phyloP scores from a whole-genome alignment of 805 yeast genomes.

The Cyberlindnera misumaiensis region DNA sequence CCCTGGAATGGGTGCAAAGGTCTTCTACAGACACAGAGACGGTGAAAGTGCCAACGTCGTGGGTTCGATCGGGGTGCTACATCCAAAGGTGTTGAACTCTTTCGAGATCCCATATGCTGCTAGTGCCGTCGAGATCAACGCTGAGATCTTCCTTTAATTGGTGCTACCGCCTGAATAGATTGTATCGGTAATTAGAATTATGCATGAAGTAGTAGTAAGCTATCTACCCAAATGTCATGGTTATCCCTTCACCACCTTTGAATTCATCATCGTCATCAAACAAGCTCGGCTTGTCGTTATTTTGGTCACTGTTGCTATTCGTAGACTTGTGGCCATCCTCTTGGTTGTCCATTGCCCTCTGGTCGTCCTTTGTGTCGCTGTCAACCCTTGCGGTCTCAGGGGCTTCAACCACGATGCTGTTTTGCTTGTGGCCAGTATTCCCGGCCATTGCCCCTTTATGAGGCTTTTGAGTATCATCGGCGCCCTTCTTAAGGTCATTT shows the following conservation, averaged over 20 bases:
- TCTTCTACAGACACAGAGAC: slow-evolving; percentile 62
- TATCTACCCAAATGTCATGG: slow-evolving; percentile 15
- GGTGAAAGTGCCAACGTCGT: slow-evolving; percentile 51
- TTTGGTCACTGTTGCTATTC: neutral
- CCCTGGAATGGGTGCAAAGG: slow-evolving; percentile 96
- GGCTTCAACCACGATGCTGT: too few relatives aligned
- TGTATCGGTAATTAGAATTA: neutral
- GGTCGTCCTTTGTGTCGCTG: neutral
- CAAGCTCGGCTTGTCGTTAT: neutral
- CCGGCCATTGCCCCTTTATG: too few relatives aligned
- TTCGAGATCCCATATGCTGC: slow-evolving; percentile 94
- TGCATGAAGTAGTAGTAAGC: neutral
- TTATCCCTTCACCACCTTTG: slow-evolving; percentile 12
- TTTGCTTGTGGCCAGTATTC: too few relatives aligned
- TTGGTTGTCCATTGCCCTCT: neutral
- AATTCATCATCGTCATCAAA: slow-evolving; percentile 15
- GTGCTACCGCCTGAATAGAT: neutral
- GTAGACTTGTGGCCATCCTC: neutral
- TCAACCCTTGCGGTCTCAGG: neutral
- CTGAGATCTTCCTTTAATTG: slow-evolving; percentile 71
- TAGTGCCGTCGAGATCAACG: slow-evolving; percentile 82
- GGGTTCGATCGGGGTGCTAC: slow-evolving; percentile 90
- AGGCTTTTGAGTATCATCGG: neutral
- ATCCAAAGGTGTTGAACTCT: slow-evolving; percentile 82
- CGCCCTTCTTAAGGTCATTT: neutral